A percentile compares a stretch with the other conserved stretches of the same genome.
These are phyloP conservation scores for Yarrowia bubula DNA, from an alignment of 805 yeast genomes.

Conservation along the genomic window DNA sequence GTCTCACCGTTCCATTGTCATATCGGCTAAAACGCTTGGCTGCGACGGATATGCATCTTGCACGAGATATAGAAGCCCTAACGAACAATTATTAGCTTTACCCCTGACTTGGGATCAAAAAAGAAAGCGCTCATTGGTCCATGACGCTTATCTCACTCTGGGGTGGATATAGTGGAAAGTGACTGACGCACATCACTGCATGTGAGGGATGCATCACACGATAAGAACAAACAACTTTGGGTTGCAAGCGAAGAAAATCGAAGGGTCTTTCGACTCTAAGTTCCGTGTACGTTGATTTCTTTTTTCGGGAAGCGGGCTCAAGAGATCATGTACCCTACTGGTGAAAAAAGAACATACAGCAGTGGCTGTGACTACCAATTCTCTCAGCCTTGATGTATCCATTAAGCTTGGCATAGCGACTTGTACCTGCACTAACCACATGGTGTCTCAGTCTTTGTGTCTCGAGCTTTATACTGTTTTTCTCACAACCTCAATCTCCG, in stretches of 20 bases:
- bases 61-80: not conserved
- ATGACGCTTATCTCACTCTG: not conserved
- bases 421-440: no score
- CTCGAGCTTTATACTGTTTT: no score
- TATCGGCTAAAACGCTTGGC: not conserved
- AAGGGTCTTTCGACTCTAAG: not conserved
- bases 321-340: not conserved
- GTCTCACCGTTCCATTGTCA: no score
- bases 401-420: not conserved
- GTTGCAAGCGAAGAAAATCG: not conserved
- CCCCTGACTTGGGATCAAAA: not conserved
- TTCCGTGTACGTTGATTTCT: not conserved
- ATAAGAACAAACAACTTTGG: not conserved
- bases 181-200: not conserved
- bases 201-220: not conserved
- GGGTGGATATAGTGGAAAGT: not conserved
- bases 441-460: no score
- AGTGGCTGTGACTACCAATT: no score
- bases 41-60: not conserved
- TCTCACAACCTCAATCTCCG: not conserved
- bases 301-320: not conserved
- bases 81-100: not conserved
- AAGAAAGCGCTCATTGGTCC: not conserved
- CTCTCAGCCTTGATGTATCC: not conserved
- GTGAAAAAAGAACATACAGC: no score